Evolutionary conservation across 805 yeast species (phyloP).

Genomic region (Candida coquimbonensis): DNA sequence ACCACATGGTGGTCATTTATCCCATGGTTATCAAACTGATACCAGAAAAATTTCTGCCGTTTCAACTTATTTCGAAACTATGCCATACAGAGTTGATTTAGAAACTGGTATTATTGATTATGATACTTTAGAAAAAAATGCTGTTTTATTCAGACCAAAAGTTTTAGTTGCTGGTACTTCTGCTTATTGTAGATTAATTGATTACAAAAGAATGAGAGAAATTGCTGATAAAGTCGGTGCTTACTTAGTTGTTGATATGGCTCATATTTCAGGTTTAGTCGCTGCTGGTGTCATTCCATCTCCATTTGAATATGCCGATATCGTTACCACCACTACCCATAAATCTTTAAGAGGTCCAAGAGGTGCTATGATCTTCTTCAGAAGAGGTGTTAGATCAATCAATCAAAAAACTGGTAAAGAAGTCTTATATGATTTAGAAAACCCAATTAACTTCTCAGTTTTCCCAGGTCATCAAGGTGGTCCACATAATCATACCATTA

Average conservation of each 20-base stretch:
- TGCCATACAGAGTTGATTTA: slow-evolving; percentile 91
- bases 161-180: slow-evolving; percentile 95
- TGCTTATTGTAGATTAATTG: slow-evolving; percentile 87
- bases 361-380: slow-evolving; percentile 96
- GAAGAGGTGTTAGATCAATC: slow-evolving; percentile 84
- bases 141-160: slow-evolving; percentile 87
- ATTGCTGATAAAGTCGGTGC: slow-evolving; percentile 94
- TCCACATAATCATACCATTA: slow-evolving; percentile 96
- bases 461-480: slow-evolving; percentile 99
- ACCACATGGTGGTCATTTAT: slow-evolving; percentile 97
- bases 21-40: slow-evolving; percentile 94
- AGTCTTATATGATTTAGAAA: slow-evolving; percentile 79
- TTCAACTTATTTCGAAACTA: slow-evolving; percentile 92
- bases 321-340: slow-evolving; percentile 97
- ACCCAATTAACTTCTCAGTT: slow-evolving; percentile 89
- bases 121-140: slow-evolving; percentile 76
- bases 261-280: slow-evolving; percentile 92
- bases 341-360: slow-evolving; percentile 98
- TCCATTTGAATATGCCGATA: slow-evolving; percentile 90
- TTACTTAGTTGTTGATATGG: slow-evolving; percentile 90
- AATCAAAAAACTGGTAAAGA: slow-evolving; percentile 76
- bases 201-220: slow-evolving; percentile 82
- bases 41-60: slow-evolving; percentile 84
- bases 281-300: slow-evolving; percentile 93
- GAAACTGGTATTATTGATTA: slow-evolving; percentile 89